A percentile compares a stretch with the other conserved stretches of the same genome.
Conservation (phyloP, 305 asterid species). For the Coffea humblotiana region DNA sequence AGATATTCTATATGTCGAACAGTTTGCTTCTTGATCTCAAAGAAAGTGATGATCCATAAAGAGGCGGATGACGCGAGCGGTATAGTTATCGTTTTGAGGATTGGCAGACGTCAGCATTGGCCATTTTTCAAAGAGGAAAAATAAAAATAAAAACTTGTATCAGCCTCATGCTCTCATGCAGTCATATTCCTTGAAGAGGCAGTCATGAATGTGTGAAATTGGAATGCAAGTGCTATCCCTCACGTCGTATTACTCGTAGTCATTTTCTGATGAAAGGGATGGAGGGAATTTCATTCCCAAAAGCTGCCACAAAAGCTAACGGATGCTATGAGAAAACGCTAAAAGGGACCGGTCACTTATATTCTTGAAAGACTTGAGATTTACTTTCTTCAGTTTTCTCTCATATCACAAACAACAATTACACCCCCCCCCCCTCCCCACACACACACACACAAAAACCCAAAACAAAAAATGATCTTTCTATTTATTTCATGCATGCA, state of each 20-base stretch:
- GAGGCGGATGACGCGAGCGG: not conserved
- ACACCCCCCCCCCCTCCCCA: too few species aligned
- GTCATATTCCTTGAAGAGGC: not conserved
- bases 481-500: not conserved
- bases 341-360: not conserved
- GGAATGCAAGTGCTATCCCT: not conserved
- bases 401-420: not conserved
- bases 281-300: constrained; percentile 4
- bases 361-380: not conserved
- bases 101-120: not conserved
- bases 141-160: not conserved
- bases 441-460: too few species aligned
- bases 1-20: constrained; percentile 13
- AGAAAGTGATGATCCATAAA: not conserved
- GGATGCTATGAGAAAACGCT: not conserved
- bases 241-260: constrained; percentile 7
- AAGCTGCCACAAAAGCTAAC: not conserved
- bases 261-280: constrained; percentile 14
- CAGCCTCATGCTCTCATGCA: not conserved
- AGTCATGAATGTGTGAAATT: not conserved
- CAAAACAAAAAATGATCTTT: too few species aligned
- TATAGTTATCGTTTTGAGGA: constrained; percentile 2
- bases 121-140: not conserved
- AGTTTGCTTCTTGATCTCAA: not conserved
- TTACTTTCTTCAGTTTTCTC: not conserved